Evolutionary conservation across 2,329 filamentous ascomycete species (phyloP).

Genomic region (Arachnomyces sp.): DNA sequence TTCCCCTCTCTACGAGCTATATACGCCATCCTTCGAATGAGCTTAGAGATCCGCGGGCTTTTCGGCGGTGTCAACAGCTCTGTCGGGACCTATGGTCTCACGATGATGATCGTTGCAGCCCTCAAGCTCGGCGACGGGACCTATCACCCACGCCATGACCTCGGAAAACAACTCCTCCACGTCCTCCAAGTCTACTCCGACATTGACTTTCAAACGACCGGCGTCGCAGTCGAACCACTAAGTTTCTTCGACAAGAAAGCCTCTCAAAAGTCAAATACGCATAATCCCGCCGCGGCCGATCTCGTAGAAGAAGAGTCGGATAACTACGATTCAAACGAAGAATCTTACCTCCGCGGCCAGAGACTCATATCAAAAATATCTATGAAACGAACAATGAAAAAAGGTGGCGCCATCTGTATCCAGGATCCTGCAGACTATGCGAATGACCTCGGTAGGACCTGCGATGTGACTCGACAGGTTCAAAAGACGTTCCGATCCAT

Average conservation of each 20-base stretch:
- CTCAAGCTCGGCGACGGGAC: slow-evolving; percentile 38
- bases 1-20: slow-evolving; percentile 44
- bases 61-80: slow-evolving; percentile 43
- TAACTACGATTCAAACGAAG: slow-evolving; percentile 4
- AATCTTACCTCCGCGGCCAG: slow-evolving; percentile 29
- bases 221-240: slow-evolving; percentile 44
- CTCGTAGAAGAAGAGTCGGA: slow-evolving; percentile 8
- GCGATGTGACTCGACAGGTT: slow-evolving; percentile 44
- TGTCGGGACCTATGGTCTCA: slow-evolving; percentile 47
- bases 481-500: slow-evolving; percentile 34
- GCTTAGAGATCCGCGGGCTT: slow-evolving; percentile 45
- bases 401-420: slow-evolving; percentile 39
- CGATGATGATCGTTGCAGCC: slow-evolving; percentile 51
- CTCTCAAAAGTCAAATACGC: background rate
- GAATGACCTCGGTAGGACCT: slow-evolving; percentile 50
- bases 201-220: slow-evolving; percentile 39
- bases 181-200: slow-evolving; percentile 45
- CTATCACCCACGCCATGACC: slow-evolving; percentile 21
- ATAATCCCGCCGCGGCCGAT: background rate
- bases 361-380: slow-evolving; percentile 30
- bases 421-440: slow-evolving; percentile 53
- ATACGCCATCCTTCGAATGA: slow-evolving; percentile 44
- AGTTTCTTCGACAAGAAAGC: slow-evolving; percentile 34
- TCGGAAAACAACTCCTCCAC: slow-evolving; percentile 39
- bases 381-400: slow-evolving; percentile 24